These are phyloP conservation scores for Dactylorhiza incarnata DNA, from an alignment of 106 monocot genomes.

Conservation along the genomic window DNA sequence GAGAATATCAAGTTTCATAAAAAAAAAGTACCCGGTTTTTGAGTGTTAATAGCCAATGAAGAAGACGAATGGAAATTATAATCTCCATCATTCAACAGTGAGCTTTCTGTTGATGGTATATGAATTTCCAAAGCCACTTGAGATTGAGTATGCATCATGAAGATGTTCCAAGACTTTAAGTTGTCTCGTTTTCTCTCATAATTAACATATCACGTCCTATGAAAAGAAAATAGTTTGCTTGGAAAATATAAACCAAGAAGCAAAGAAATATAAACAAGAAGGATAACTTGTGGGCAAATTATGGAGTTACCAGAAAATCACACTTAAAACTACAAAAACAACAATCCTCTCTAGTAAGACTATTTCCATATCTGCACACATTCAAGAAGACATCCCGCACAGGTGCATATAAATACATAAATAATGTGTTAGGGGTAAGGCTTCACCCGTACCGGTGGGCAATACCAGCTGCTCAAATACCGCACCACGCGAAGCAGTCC, in stretches of 20 bases:
- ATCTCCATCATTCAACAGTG: constrained; percentile 21
- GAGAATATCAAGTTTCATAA: neutral
- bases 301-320: neutral
- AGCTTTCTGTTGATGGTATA: constrained; percentile 13
- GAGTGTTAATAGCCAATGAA: constrained; percentile 16
- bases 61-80: constrained; percentile 15
- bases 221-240: neutral
- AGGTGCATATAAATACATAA: no score
- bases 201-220: neutral
- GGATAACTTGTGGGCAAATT: neutral
- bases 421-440: no score
- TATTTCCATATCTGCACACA: neutral
- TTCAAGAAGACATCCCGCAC: neutral
- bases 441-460: no score
- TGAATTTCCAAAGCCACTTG: constrained; percentile 15
- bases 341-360: neutral
- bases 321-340: neutral
- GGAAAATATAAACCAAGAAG: neutral
- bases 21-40: constrained; percentile 28
- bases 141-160: constrained; percentile 9
- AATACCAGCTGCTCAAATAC: no score
- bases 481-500: no score
- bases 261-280: neutral
- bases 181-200: neutral
- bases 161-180: neutral